Conservation (phyloP, 495 filamentous ascomycete species). For the Lichenothelia convexa region DNA sequence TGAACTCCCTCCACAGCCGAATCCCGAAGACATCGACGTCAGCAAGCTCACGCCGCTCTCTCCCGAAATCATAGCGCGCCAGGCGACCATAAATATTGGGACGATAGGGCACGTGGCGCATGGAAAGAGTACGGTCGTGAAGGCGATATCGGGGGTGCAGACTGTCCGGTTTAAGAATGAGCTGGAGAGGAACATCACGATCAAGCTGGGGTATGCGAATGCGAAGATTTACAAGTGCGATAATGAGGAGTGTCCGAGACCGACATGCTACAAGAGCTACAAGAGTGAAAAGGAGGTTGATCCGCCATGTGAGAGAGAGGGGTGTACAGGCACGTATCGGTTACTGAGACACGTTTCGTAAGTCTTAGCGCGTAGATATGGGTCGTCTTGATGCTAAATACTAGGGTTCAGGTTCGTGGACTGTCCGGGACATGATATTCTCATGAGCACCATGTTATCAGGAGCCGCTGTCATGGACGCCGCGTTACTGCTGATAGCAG, state of each 20-base stretch:
- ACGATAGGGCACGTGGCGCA: conserved; percentile 98
- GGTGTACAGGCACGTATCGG: conserved; percentile 68
- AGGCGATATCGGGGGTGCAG: conserved; percentile 96
- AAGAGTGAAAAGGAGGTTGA: conserved; percentile 97
- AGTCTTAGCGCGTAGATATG: too few relatives aligned
- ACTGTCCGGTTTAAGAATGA: conserved; percentile 99
- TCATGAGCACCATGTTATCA: conserved; percentile 99
- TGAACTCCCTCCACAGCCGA: conserved; percentile 51
- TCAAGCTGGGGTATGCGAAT: conserved; percentile 98
- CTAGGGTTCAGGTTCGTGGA: conserved; percentile 81
- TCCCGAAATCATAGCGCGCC: conserved; percentile 88
- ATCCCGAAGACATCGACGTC: conserved; percentile 70
- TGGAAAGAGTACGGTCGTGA: conserved; percentile 95
- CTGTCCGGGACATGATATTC: conserved; percentile 99
- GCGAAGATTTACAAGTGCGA: conserved; percentile 99
- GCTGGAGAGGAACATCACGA: conserved; percentile 95
- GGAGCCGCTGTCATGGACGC: conserved; percentile 99
- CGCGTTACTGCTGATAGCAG: conserved; percentile 85
- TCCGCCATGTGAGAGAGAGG: conserved; percentile 83
- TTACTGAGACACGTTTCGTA: conserved; percentile 78
- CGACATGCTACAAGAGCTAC: conserved; percentile 89
- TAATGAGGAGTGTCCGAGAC: conserved; percentile 72
- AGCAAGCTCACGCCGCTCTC: conserved; percentile 62
- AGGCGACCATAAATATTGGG: conserved; percentile 98
- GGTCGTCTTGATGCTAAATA: too few relatives aligned